Evolutionary conservation across 345 rosid species (phyloP).

Genomic region (Euphorbia lathyris): DNA sequence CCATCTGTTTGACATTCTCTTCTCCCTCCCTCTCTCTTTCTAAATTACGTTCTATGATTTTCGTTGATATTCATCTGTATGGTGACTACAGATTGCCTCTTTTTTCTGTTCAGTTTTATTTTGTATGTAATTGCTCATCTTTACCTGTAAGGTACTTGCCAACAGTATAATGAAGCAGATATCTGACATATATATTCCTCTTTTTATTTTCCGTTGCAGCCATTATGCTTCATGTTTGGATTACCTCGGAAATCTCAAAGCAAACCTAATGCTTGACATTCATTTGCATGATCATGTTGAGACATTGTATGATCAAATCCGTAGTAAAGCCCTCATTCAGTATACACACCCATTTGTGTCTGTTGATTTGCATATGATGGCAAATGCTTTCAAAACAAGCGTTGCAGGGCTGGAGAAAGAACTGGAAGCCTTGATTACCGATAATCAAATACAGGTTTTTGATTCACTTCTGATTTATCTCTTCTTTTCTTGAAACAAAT

Average conservation of each 20-base stretch:
- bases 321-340: slow-evolving; percentile 92
- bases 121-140: background rate
- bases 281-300: slow-evolving; percentile 90
- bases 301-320: slow-evolving; percentile 86
- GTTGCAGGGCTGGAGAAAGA: slow-evolving; percentile 83
- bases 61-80: background rate
- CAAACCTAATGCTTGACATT: slow-evolving; percentile 79
- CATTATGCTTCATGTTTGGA: slow-evolving; percentile 91
- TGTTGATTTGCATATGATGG: slow-evolving; percentile 93
- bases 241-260: slow-evolving; percentile 82
- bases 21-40: background rate
- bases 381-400: slow-evolving; percentile 90
- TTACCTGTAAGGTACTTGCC: background rate
- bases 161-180: background rate
- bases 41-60: background rate
- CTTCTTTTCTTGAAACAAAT: background rate
- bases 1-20: background rate
- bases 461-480: background rate
- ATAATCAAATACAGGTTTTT: slow-evolving; percentile 90
- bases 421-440: slow-evolving; percentile 84
- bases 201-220: slow-evolving; percentile 43
- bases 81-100: background rate
- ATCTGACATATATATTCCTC: background rate
- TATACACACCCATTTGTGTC: slow-evolving; percentile 98
- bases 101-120: background rate